Base-by-base conservation (phyloP, 345 rosid genomes). In the Anacardium occidentale region DNA sequence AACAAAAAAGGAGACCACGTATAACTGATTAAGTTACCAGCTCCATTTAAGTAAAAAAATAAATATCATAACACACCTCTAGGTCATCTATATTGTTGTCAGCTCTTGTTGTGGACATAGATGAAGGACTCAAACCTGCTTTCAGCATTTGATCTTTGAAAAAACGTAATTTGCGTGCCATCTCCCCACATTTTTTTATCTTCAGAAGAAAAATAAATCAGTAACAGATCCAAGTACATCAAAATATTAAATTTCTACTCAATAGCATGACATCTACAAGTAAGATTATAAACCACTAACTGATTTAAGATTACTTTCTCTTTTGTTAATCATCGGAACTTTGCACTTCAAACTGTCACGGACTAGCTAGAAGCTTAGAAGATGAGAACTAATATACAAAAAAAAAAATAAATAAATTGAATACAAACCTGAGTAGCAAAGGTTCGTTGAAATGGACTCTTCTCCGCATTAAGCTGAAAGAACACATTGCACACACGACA, bases 391-490 rank as follows among this genome's bases (percentile, higher is more conserved):
- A 58, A n/a, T n/a, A n/a, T n/a, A n/a, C n/a, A n/a, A n/a, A 62
- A 17, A 18, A 25, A 18, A 45, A 5, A 4, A 10, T 45, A n/a
- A 9, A 44, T n/a, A 10, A 24, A 22, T 58, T 21, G 11, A 48
- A 6, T 29, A 24, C 32, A 18, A 65, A 95, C 97, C 98, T 95
- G 97, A 71, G 93, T 82, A 66, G 98, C 99, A 80, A 91, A 95
- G 80, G 97, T 86, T 78, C 98, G 85, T 79, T 92, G 99, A 80
- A 95, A 95, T 1, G 96, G 98, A 57, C 99, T 95, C 85, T 89
- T 92, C 71, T 89, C 99, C 6, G 87, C 73, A 74, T 95, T 95
- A 29, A 95, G 94, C 99, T 95, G 98, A 55, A 79, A 78, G 55
- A 79, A 54, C 76, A 63, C 64, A 73, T 26, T 29, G 62, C 57